Conservation (phyloP, 1,139 yeast genomes). For the Suhomyces wounanorum region DNA sequence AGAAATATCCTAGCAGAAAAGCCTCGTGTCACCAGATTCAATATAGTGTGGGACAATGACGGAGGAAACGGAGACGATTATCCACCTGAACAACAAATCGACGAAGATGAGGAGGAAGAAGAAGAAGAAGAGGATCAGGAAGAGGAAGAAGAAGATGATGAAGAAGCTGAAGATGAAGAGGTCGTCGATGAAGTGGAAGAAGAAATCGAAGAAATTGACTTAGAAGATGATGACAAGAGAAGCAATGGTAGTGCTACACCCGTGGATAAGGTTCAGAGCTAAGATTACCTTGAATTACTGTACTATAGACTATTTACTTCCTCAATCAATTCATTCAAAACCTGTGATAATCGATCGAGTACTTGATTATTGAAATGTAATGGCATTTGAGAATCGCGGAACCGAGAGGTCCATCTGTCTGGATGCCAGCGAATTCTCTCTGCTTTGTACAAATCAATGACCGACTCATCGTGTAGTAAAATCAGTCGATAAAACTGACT, state of each 20-base stretch:
- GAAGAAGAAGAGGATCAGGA: slow-evolving; percentile 63
- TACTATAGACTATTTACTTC: slow-evolving; percentile 10
- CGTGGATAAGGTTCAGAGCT: slow-evolving; percentile 17
- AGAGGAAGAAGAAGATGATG: slow-evolving; percentile 56
- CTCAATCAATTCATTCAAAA: slow-evolving; percentile 31
- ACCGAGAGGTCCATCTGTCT: slow-evolving; percentile 48
- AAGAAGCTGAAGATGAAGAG: slow-evolving; percentile 50
- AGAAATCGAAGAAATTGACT: slow-evolving; percentile 7
- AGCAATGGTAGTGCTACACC: slow-evolving; percentile 24
- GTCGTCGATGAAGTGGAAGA: slow-evolving; percentile 16
- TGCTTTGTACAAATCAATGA: slow-evolving; percentile 36
- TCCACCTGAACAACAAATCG: slow-evolving; percentile 59
- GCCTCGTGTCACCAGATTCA: slow-evolving; percentile 95
- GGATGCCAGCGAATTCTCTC: slow-evolving; percentile 75
- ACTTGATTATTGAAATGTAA: slow-evolving; percentile 25
- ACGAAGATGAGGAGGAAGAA: slow-evolving; percentile 55
- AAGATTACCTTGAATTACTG: slow-evolving; percentile 5
- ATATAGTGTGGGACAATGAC: slow-evolving; percentile 89
- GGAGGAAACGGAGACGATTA: slow-evolving; percentile 66
- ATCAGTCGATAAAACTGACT: slow-evolving; percentile 31
- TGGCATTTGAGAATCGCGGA: slow-evolving; percentile 9
- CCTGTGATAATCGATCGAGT: slow-evolving; percentile 35
- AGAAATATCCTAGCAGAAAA: slow-evolving; percentile 94
- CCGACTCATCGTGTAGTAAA: slow-evolving; percentile 14
- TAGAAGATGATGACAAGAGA: slow-evolving; percentile 3